Conservation (phyloP, 352 stramenopile genomes). For the Phytophthora nicotianae region DNA sequence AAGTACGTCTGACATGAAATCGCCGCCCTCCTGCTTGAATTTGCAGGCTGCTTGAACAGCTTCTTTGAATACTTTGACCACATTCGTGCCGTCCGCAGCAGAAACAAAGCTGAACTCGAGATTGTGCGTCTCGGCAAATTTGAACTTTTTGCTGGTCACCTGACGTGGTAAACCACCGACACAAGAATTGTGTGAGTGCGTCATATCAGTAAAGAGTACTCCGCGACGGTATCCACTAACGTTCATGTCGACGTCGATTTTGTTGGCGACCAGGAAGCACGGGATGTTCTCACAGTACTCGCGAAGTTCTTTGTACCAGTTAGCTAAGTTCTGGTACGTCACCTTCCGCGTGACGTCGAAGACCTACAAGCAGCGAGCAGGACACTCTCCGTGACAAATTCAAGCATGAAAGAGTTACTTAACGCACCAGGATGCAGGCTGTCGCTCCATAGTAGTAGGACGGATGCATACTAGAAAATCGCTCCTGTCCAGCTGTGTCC, state of each 20-base stretch:
- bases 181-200: neutral
- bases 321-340: constrained; percentile 94
- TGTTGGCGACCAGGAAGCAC: constrained; percentile 96
- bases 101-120: constrained; percentile 95
- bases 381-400: neutral
- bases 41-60: constrained; percentile 84
- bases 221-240: constrained; percentile 37
- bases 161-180: constrained; percentile 24
- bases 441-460: constrained; percentile 97
- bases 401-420: neutral
- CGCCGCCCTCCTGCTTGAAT: constrained; percentile 90
- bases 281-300: constrained; percentile 94
- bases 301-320: constrained; percentile 92
- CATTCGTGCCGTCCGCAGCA: constrained; percentile 95
- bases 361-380: constrained; percentile 41
- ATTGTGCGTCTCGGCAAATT: constrained; percentile 94
- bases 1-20: constrained; percentile 94
- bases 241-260: constrained; percentile 96
- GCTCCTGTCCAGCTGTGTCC: constrained; percentile 96
- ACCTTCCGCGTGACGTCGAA: constrained; percentile 96
- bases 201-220: neutral
- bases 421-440: constrained; percentile 87
- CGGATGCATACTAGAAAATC: constrained; percentile 95
- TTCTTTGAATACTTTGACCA: constrained; percentile 95
- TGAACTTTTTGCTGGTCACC: constrained; percentile 97